Conservation (phyloP, 257 asterid genomes). For the Penstemon davidsonii region DNA sequence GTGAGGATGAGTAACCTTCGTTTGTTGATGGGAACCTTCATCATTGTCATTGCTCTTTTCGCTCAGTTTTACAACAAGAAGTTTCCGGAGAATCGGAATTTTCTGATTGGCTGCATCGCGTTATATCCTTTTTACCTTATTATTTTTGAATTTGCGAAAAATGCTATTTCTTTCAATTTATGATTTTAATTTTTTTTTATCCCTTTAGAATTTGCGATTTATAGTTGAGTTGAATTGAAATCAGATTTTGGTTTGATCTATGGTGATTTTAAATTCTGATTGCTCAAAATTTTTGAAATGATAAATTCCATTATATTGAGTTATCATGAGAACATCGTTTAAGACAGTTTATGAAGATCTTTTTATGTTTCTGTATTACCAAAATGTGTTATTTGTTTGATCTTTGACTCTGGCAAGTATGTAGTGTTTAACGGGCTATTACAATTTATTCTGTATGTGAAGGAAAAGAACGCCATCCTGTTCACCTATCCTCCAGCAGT, state of each 20-base stretch:
- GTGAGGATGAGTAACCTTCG: slow-evolving; percentile 81
- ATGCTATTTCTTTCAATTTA: no score
- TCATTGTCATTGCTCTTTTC: slow-evolving; percentile 72
- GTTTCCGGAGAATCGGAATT: slow-evolving; percentile 79
- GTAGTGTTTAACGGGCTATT: slow-evolving; percentile 68
- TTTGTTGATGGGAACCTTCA: slow-evolving; percentile 64
- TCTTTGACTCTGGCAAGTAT: slow-evolving; percentile 91
- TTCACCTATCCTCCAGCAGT: slow-evolving; percentile 88
- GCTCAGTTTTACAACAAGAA: slow-evolving; percentile 97
- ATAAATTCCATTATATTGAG: no score
- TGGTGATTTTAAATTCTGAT: not conserved
- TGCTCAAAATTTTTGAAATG: not conserved
- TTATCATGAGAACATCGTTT: not conserved
- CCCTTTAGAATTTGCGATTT: not conserved
- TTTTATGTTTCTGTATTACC: slow-evolving; percentile 8
- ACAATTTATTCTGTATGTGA: slow-evolving; percentile 64
- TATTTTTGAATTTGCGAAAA: slow-evolving; percentile 3
- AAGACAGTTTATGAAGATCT: slow-evolving; percentile 2
- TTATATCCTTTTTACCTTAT: slow-evolving; percentile 77
- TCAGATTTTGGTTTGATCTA: not conserved
- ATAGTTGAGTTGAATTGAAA: not conserved
- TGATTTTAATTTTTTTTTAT: not conserved
- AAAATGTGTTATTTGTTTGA: slow-evolving; percentile 28
- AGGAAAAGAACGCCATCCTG: slow-evolving; percentile 86
- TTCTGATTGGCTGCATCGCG: slow-evolving; percentile 76